A percentile compares a stretch with the other conserved stretches of the same genome.
phyloP scores from a whole-genome alignment of 208 protist species.

The Blastocrithidia nonstop region DNA sequence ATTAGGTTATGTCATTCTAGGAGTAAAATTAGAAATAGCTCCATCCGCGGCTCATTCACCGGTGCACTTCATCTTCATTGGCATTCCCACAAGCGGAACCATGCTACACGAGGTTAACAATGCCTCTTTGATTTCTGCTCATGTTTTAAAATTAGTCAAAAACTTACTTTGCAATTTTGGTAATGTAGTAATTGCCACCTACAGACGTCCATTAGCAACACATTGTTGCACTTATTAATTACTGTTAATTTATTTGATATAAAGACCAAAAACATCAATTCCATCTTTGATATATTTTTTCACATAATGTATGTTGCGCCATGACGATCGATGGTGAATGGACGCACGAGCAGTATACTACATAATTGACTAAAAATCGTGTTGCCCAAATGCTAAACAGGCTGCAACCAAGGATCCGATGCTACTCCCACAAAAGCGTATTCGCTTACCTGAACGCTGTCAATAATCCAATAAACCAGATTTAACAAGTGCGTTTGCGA shows the following conservation, averaged over 20 bases:
- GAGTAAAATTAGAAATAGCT: conserved; percentile 44
- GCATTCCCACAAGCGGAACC: conserved; percentile 48
- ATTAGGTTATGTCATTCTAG: conserved; percentile 29
- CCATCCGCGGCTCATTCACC: conserved; percentile 65
- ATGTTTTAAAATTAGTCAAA: conserved; percentile 21
- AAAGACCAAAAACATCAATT: conserved; percentile 21
- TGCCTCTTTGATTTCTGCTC: conserved; percentile 31
- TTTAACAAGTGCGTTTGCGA: conserved; percentile 46
- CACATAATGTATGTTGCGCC: conserved; percentile 23
- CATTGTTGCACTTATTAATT: conserved; percentile 2
- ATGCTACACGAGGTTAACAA: conserved; percentile 54
- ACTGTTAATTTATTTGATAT: conserved; percentile 21
- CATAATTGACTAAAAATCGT: conserved; percentile 22
- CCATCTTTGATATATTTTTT: conserved; percentile 18
- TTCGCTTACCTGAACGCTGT: conserved; percentile 25
- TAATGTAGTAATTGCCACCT: conserved; percentile 52
- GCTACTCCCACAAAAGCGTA: conserved; percentile 48
- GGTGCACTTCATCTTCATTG: conserved; percentile 39
- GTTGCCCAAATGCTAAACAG: conserved; percentile 20
- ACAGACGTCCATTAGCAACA: conserved; percentile 33
- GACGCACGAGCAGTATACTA: conserved; percentile 16
- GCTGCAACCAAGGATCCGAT: conserved; percentile 32
- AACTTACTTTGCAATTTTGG: conserved; percentile 23
- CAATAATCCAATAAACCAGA: conserved; percentile 29
- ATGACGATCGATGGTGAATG: conserved; percentile 29